A percentile compares a stretch with the other conserved stretches of the same genome.
phyloP scores from a whole-genome alignment of 805 yeast genomes.

The Candida sanyiensis region DNA sequence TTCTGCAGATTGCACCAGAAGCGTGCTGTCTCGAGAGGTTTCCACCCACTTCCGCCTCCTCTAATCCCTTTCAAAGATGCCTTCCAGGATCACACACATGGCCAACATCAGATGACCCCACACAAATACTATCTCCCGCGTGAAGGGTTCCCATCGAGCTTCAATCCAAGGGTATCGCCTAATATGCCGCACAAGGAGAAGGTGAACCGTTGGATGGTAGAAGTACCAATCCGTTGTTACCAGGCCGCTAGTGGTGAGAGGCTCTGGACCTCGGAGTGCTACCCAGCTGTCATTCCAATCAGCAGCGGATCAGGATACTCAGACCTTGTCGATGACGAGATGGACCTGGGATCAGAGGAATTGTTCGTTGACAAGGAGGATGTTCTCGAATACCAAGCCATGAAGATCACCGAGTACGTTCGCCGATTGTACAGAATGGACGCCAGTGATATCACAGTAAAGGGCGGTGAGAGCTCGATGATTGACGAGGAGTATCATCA shows the following conservation, averaged over 20 bases:
- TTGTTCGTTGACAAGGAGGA: conserved; percentile 39
- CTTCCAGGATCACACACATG: too few species aligned
- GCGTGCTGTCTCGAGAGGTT: too few species aligned
- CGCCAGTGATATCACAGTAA: conserved; percentile 9
- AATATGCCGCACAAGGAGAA: conserved; percentile 66
- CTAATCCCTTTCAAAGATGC: too few species aligned
- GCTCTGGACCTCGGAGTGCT: conserved; percentile 40
- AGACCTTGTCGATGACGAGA: conserved; percentile 1
- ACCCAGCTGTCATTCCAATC: conserved; percentile 39
- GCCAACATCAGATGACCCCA: too few species aligned
- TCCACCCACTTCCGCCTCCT: too few species aligned
- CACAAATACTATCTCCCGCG: conserved; percentile 3
- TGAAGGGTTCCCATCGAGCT: conserved; percentile 37
- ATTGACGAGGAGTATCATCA: neutral
- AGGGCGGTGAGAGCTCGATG: conserved; percentile 1
- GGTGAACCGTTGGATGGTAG: conserved; percentile 56
- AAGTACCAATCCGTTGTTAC: conserved; percentile 43
- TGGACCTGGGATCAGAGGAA: neutral
- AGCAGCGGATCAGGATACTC: conserved; percentile 12
- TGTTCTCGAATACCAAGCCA: conserved; percentile 47
- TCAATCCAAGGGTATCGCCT: conserved; percentile 56
- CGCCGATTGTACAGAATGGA: conserved; percentile 33
- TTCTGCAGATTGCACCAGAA: too few species aligned
- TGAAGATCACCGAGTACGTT: conserved; percentile 42
- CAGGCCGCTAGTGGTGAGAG: conserved; percentile 7